phyloP scores from a whole-genome alignment of 2,329 filamentous ascomycete species.

The Beauveria bassiana region DNA sequence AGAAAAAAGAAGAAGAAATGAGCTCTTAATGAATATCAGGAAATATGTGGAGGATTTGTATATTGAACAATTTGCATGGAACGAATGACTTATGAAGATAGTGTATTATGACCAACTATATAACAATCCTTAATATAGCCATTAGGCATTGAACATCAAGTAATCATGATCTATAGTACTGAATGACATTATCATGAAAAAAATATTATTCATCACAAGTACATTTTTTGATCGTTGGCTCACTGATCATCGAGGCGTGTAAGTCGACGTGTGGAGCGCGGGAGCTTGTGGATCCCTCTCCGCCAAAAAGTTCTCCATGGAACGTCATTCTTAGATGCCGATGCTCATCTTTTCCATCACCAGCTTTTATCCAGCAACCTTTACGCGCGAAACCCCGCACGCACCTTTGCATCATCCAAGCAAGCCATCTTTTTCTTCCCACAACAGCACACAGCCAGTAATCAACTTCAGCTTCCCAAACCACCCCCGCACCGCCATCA shows the following conservation, averaged over 20 bases:
- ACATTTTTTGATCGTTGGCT: not conserved
- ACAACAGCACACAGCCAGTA: not conserved
- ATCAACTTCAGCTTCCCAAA: too few relatives aligned
- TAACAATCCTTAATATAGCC: constrained; percentile 11
- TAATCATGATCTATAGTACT: not conserved
- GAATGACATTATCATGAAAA: too few relatives aligned
- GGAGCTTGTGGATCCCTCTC: not conserved
- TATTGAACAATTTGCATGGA: constrained; percentile 1
- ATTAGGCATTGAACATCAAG: not conserved
- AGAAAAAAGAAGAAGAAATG: not conserved
- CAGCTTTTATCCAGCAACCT: not conserved
- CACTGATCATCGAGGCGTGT: not conserved
- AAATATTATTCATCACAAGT: too few relatives aligned
- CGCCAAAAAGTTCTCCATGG: not conserved
- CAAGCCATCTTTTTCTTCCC: not conserved
- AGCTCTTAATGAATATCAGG: not conserved
- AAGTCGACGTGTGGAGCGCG: not conserved
- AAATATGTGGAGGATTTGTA: not conserved
- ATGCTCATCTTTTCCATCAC: not conserved
- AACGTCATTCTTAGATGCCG: not conserved
- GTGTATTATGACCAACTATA: constrained; percentile 10
- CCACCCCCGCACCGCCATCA: too few relatives aligned
- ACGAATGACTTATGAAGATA: not conserved
- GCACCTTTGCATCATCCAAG: not conserved
- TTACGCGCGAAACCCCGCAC: not conserved